Base-by-base conservation (phyloP, 805 yeast species). In the Vanderwaltozyma verrucispora region DNA sequence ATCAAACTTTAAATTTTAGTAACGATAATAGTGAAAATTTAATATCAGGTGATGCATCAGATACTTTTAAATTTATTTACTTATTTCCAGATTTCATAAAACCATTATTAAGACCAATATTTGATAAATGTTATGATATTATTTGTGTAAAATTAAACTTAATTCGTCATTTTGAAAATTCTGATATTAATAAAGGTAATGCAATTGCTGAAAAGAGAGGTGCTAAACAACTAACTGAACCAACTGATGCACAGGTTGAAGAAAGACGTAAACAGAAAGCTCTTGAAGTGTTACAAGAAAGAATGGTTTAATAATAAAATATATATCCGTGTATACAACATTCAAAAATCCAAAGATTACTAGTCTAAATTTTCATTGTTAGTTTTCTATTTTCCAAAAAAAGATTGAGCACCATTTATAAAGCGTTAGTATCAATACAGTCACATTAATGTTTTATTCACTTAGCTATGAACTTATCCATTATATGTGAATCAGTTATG, bases 241-340 rank as follows among this genome's bases (percentile, higher is more conserved):
- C 37, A 19, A 60, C 34, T 20, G n/a, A 29, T 9, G 4, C 29
- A 3, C 10, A 15, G 4, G 31, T 18, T 18, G 85, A 84, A 16
- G 88, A 81, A 49, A 71, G 89, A 58, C 73, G 88, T 59, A 72
- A 84, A 61, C 85, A 78, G 53, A 75, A 80, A 30, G 89, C 89
- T 1, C 60, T 81, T 40, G 81, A 80, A 53, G 84, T 80, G 14
- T 64, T 81, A 35, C 86, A 80, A 50, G 85, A 80, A 44, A 65
- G 82, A 48, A 71, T 74, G 49, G 42, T 37, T 5, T 44, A 25
- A 33, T 84, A 79, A 21, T 7, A 21, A 21, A 21, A n/a, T n/a
- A 26, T 26, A 13, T 26, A n/a, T n/a, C n/a, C n/a, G n/a, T n/a
- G n/a, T n/a, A n/a, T n/a, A n/a, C n/a, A n/a, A n/a, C n/a, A n/a